phyloP scores from a whole-genome alignment of 441 rosid genomes.

The Brassica balearica region DNA sequence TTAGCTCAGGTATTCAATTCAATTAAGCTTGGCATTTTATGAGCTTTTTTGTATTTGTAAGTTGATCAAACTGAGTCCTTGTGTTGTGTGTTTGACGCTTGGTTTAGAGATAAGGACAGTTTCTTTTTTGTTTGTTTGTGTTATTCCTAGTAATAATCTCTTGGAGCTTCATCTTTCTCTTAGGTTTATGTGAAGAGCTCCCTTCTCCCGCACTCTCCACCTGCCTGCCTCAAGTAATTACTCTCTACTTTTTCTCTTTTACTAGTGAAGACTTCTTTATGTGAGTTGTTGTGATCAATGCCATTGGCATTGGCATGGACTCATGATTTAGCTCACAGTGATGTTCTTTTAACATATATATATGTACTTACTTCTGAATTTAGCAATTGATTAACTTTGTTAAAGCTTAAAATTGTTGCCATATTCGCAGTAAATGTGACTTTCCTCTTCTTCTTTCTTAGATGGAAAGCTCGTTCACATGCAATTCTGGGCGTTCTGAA shows the following conservation, averaged over 20 bases:
- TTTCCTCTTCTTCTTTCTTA: slow-evolving; percentile 39
- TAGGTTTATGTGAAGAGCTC: slow-evolving; percentile 88
- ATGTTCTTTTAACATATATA: background rate
- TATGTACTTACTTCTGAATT: background rate
- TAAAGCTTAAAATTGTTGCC: background rate
- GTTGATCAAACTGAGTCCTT: background rate
- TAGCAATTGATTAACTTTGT: background rate
- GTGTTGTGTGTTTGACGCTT: slow-evolving; percentile 3
- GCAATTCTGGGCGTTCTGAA: slow-evolving; percentile 69
- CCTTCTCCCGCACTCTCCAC: slow-evolving; percentile 80
- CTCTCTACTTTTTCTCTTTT: slow-evolving; percentile 1
- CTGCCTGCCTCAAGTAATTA: slow-evolving; percentile 77
- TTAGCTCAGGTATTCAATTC: slow-evolving; percentile 81
- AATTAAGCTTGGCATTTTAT: background rate
- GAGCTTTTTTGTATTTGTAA: background rate
- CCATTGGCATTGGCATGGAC: too few species aligned
- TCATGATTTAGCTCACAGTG: background rate
- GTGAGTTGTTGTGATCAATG: too few species aligned
- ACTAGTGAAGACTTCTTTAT: too few species aligned
- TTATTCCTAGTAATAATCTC: background rate
- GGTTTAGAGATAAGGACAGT: background rate
- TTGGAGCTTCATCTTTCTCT: slow-evolving; percentile 9
- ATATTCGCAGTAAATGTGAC: slow-evolving; percentile 9
- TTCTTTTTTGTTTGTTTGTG: background rate
- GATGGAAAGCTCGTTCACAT: slow-evolving; percentile 92